Evolutionary conservation across 768 basidiomycete genomes (phyloP).

Genomic region (Podaxis sp.): DNA sequence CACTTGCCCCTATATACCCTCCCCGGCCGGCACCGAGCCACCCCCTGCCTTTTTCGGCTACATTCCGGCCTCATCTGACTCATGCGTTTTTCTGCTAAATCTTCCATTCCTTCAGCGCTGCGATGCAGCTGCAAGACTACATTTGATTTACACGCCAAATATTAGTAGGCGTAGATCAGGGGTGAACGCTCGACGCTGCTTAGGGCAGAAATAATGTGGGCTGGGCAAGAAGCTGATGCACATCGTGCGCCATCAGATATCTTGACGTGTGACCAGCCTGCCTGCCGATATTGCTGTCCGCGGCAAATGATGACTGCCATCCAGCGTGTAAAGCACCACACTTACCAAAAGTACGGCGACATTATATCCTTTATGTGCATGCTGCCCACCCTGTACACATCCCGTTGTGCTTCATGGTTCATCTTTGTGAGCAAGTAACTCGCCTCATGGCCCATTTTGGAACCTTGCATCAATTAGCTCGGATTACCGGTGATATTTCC

Average conservation of each 20-base stretch:
- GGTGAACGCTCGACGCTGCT: background rate
- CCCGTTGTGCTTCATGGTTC: no score
- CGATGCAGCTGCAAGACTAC: no score
- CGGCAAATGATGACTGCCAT: no score
- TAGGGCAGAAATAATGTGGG: background rate
- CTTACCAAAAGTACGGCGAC: no score
- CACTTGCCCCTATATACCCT: constrained; percentile 14
- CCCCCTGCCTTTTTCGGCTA: constrained; percentile 7
- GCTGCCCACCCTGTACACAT: no score
- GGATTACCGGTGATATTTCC: no score
- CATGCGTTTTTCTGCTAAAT: background rate
- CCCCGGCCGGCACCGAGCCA: constrained; percentile 12
- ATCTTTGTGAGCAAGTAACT: no score
- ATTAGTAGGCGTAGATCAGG: no score
- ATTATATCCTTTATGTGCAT: no score
- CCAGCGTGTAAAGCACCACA: no score
- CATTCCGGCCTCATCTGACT: constrained; percentile 10
- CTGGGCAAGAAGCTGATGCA: background rate
- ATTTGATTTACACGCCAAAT: no score
- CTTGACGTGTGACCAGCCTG: background rate
- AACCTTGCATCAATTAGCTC: background rate
- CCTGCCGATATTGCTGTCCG: background rate
- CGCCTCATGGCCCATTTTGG: background rate
- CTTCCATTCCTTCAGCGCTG: no score
- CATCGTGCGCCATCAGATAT: background rate